Percentiles rank a stretch among this genome's conserved stretches.
These are phyloP conservation scores for Hypericum androsaemum DNA, from an alignment of 345 rosid species.

Conservation along the genomic window DNA sequence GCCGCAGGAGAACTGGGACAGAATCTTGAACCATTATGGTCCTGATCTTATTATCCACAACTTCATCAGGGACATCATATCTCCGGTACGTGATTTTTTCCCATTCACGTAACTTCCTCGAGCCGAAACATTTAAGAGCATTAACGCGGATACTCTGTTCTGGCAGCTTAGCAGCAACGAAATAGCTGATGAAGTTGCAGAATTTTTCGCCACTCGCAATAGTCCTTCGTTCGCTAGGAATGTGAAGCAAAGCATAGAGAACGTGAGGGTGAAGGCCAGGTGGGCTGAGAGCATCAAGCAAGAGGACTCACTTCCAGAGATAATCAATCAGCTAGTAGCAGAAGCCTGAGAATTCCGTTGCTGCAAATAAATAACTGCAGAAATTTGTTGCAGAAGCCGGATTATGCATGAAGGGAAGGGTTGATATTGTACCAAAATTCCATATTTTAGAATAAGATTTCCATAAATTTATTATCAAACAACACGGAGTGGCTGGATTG, in stretches of 20 bases:
- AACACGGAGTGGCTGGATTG: no score
- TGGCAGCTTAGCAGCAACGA: conserved; percentile 32
- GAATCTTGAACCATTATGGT: conserved; percentile 24
- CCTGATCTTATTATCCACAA: conserved; percentile 17
- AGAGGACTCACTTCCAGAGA: conserved; percentile 22
- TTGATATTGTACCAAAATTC: no score
- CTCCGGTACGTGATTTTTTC: conserved; percentile 19
- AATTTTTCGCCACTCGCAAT: conserved; percentile 15
- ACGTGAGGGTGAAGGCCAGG: conserved; percentile 34
- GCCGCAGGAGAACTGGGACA: conserved; percentile 39
- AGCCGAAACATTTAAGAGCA: background rate
- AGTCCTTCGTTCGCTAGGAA: conserved; percentile 22
- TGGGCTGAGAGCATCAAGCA: conserved; percentile 32
- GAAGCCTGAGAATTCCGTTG: no score
- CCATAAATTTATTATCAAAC: no score
- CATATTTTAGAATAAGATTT: no score
- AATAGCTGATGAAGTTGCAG: conserved; percentile 36
- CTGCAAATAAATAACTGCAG: no score
- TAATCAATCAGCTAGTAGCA: conserved; percentile 17
- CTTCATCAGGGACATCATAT: conserved; percentile 21
- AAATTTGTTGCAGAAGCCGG: no score
- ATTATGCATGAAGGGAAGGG: no score
- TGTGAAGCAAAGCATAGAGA: conserved; percentile 37
- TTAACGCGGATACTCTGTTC: background rate
- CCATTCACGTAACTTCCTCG: background rate